Conservation (phyloP, 345 rosid species). For the Rhodomyrtus tomentosa region DNA sequence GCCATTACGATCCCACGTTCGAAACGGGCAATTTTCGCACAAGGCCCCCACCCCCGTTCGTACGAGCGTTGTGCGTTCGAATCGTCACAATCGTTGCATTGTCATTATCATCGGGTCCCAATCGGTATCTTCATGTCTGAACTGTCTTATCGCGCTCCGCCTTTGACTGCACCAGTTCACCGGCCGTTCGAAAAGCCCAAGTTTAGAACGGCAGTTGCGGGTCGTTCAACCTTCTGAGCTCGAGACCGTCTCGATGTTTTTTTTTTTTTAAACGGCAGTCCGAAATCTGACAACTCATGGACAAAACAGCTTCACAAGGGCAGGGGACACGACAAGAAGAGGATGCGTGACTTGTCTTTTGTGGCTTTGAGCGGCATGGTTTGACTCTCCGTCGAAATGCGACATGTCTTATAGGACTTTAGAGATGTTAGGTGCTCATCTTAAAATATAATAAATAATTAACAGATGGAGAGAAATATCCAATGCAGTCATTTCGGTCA, state of each 20-base stretch:
- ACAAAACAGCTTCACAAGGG: neutral
- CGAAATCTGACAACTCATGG: neutral
- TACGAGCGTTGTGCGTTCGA: no score
- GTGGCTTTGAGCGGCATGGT: neutral
- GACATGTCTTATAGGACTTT: neutral
- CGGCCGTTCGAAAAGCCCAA: neutral
- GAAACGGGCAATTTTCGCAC: neutral
- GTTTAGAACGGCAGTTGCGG: neutral
- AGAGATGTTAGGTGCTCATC: fast-evolving
- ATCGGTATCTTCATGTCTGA: neutral
- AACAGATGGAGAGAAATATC: fast-evolving
- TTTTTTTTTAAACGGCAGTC: no score
- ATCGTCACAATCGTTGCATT: no score
- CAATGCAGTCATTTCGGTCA: no score
- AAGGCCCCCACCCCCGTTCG: no score
- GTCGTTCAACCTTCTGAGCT: neutral
- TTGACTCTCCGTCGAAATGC: neutral
- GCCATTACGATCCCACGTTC: neutral
- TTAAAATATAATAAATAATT: fast-evolving
- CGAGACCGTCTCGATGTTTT: neutral
- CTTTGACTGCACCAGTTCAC: neutral
- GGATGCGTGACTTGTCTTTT: neutral
- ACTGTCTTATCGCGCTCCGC: neutral
- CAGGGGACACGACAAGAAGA: neutral
- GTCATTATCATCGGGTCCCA: no score